These are phyloP conservation scores for Alectoria sarmentosa DNA, from an alignment of 495 filamentous ascomycete species.

Conservation along the genomic window DNA sequence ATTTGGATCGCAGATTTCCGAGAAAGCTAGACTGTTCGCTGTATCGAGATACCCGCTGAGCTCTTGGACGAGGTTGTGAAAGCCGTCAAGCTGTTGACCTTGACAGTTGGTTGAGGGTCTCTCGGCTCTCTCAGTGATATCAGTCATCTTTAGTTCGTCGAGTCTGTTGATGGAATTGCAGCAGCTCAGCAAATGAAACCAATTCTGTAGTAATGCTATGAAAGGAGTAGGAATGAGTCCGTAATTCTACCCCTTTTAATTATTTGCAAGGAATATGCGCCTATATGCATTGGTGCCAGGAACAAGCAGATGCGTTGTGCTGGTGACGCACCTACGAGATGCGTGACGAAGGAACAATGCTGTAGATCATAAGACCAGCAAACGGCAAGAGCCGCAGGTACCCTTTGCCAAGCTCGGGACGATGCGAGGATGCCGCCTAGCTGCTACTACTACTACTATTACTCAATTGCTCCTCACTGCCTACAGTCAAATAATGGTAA, in stretches of 20 bases:
- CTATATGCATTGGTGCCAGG: neutral
- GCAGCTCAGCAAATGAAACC: neutral
- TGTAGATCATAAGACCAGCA: neutral
- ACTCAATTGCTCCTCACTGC: too few relatives aligned
- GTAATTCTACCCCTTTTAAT: neutral
- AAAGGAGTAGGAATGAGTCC: neutral
- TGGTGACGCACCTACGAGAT: too few relatives aligned
- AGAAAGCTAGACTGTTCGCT: slow-evolving; percentile 70
- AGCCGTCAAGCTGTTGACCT: slow-evolving; percentile 34
- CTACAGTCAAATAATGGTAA: too few relatives aligned
- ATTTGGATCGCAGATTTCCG: slow-evolving; percentile 60
- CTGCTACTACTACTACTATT: neutral
- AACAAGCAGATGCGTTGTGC: neutral
- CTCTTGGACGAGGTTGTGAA: slow-evolving; percentile 65
- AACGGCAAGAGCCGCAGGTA: neutral
- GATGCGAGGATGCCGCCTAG: neutral
- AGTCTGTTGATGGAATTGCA: neutral
- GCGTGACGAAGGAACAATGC: too few relatives aligned
- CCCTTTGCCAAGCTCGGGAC: neutral
- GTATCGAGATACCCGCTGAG: slow-evolving; percentile 67
- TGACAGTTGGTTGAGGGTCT: neutral
- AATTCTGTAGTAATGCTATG: neutral
- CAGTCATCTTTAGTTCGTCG: neutral
- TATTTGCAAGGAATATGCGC: neutral
- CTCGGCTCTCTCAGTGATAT: neutral